Conservation (phyloP, 1,284 basidiomycete species). For the Tausonia pullulans region DNA sequence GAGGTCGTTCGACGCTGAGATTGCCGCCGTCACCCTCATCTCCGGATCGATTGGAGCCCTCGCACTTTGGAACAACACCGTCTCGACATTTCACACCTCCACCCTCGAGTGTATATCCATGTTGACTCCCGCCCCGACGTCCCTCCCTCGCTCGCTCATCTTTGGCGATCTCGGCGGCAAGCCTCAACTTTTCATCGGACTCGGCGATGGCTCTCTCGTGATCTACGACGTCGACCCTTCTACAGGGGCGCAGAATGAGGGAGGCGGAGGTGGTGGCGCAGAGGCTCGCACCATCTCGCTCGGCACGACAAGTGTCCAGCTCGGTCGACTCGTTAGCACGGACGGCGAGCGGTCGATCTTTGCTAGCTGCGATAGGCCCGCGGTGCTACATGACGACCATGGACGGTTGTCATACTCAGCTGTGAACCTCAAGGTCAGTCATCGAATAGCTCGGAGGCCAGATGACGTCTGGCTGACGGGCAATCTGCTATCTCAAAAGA, state of each 20-base stretch:
- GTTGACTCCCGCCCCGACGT: slow-evolving; percentile 35
- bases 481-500: slow-evolving; percentile 40
- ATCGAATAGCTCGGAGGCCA: background rate
- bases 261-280: slow-evolving; percentile 34
- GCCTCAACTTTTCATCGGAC: slow-evolving; percentile 55
- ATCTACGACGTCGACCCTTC: slow-evolving; percentile 36
- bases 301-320: slow-evolving; percentile 54
- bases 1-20: slow-evolving; percentile 21
- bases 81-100: slow-evolving; percentile 45
- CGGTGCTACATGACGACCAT: slow-evolving; percentile 49
- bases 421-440: slow-evolving; percentile 56
- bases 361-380: slow-evolving; percentile 52
- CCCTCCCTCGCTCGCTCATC: slow-evolving; percentile 59
- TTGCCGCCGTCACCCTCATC: slow-evolving; percentile 25
- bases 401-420: slow-evolving; percentile 56
- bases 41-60: slow-evolving; percentile 37
- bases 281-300: slow-evolving; percentile 48
- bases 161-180: slow-evolving; percentile 50
- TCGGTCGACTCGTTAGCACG: slow-evolving; percentile 26
- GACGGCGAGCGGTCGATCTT: slow-evolving; percentile 43
- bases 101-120: slow-evolving; percentile 20
- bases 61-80: slow-evolving; percentile 64
- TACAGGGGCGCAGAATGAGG: slow-evolving; percentile 20
- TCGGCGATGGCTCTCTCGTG: slow-evolving; percentile 68
- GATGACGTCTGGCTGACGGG: background rate